Evolutionary conservation across 768 basidiomycete species (phyloP).

Genomic region (Trametes meyenii): DNA sequence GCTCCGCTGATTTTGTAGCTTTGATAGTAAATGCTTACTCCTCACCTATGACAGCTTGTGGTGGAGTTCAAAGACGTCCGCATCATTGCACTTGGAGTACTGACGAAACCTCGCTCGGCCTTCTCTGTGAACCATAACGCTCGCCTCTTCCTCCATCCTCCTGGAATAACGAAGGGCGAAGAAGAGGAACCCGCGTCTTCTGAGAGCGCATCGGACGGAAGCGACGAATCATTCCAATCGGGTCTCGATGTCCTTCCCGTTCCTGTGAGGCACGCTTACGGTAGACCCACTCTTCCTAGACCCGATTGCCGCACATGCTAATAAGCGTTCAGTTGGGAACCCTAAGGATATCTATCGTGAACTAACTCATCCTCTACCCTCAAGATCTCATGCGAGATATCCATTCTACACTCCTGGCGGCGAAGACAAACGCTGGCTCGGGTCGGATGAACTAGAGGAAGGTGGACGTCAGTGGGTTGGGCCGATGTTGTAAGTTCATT

Average conservation of each 20-base stretch:
- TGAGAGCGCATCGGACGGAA: conserved; percentile 11
- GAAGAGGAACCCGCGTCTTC: conserved; percentile 10
- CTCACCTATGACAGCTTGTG: conserved; percentile 50
- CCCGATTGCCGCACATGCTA: neutral
- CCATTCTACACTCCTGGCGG: conserved; percentile 76
- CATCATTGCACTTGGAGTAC: conserved; percentile 70
- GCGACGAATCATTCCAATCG: conserved; percentile 9
- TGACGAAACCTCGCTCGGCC: conserved; percentile 57
- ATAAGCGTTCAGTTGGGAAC: conserved; percentile 9
- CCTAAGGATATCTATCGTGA: conserved; percentile 40
- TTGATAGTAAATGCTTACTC: neutral
- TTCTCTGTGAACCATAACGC: conserved; percentile 70
- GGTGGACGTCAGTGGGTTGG: conserved; percentile 76
- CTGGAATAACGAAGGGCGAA: conserved; percentile 51
- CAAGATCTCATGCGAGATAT: conserved; percentile 58
- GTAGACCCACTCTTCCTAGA: conserved; percentile 1
- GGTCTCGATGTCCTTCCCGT: neutral
- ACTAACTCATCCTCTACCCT: conserved; percentile 60
- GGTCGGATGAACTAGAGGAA: conserved; percentile 52
- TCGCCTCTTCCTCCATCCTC: conserved; percentile 67
- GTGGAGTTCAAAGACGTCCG: conserved; percentile 73
- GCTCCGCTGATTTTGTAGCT: neutral
- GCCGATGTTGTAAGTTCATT: conserved; percentile 57
- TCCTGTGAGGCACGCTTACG: conserved; percentile 1
- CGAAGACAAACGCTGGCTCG: conserved; percentile 65